A percentile compares a stretch with the other conserved stretches of the same genome.
Conservation (phyloP, 306 rosid species). For the Cucurbita moschata region DNA sequence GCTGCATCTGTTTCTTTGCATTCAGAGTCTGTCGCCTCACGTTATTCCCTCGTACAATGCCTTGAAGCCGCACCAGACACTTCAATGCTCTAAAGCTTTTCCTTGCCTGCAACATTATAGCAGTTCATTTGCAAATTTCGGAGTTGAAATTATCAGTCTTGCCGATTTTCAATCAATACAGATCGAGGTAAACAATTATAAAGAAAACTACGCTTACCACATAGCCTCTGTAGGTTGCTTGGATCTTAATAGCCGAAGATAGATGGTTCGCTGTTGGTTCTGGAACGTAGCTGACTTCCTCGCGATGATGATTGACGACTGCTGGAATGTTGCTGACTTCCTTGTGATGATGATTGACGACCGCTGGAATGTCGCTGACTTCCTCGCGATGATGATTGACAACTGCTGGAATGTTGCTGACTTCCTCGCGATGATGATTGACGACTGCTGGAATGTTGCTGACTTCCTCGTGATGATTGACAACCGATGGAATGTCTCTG, state of each 20-base stretch:
- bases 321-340: background rate
- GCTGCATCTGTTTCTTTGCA: constrained; percentile 96
- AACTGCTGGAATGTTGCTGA: background rate
- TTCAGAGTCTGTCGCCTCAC: constrained; percentile 83
- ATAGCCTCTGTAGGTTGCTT: constrained; percentile 79
- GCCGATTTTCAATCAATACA: background rate
- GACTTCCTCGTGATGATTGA: constrained; percentile 13
- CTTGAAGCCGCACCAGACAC: constrained; percentile 90
- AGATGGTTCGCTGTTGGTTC: constrained; percentile 54
- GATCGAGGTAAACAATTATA: background rate
- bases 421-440: constrained; percentile 1
- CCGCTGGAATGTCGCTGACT: background rate
- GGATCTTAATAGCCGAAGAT: constrained; percentile 78
- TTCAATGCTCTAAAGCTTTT: constrained; percentile 81
- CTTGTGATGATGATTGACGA: background rate
- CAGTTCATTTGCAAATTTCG: background rate
- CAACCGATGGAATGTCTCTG: constrained; percentile 21
- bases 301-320: constrained; percentile 4
- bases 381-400: constrained; percentile 11
- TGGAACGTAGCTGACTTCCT: constrained; percentile 43
- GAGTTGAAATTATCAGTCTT: background rate
- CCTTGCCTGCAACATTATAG: constrained; percentile 43
- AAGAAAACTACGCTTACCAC: constrained; percentile 36
- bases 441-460: background rate
- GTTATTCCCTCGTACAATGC: constrained; percentile 81